Conservation (phyloP, 129 eudicot species). For the Silybum marianum region DNA sequence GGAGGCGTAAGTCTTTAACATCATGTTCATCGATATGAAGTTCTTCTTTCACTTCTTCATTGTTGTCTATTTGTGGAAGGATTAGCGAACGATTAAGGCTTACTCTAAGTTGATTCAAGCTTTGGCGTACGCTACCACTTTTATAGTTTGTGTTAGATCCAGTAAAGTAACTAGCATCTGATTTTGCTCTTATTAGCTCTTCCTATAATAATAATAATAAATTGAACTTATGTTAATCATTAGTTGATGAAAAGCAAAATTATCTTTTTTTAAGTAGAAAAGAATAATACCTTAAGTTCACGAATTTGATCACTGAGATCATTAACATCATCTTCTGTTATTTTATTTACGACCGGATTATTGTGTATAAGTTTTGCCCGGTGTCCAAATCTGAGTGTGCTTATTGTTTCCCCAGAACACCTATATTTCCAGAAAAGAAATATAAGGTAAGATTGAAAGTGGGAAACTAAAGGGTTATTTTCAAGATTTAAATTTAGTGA, state of each 20-base stretch:
- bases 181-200: conserved; percentile 84
- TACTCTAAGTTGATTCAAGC: conserved; percentile 79
- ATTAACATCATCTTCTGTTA: conserved; percentile 95
- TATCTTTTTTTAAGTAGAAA: not conserved
- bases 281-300: conserved; percentile 73
- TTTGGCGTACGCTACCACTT: conserved; percentile 79
- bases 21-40: conserved; percentile 64
- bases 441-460: not conserved
- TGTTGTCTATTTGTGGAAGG: conserved; percentile 60
- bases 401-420: conserved; percentile 69
- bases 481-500: not conserved
- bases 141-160: conserved; percentile 41
- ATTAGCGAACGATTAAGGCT: conserved; percentile 90
- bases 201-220: conserved; percentile 53
- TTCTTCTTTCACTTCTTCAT: conserved; percentile 55
- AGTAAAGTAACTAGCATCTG: conserved; percentile 46
- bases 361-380: conserved; percentile 68
- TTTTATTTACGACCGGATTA: conserved; percentile 85
- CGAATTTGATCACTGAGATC: conserved; percentile 88
- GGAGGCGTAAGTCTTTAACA: conserved; percentile 60
- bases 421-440: conserved; percentile 37
- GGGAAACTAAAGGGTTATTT: not conserved
- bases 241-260: not conserved
- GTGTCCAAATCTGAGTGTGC: conserved; percentile 92
- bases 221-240: not conserved